Base-by-base conservation (phyloP, 345 rosid species). In the Brassica rapa region DNA sequence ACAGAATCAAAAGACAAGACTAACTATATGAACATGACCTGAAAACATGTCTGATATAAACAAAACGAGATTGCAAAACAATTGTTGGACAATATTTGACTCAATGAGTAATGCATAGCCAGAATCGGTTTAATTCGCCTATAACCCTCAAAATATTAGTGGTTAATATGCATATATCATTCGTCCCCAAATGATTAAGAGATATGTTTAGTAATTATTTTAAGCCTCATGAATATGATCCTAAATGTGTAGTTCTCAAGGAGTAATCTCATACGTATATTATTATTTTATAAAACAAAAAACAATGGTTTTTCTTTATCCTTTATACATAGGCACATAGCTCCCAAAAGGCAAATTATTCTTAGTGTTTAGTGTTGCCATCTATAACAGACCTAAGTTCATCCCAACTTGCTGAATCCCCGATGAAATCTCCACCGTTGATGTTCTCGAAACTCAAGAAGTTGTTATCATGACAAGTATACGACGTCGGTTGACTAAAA, bases 381-480 rank as follows among this genome's bases (percentile, higher is more conserved):
- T 87, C 87, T 7, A 89, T 88, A n/a, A 89, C 86, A 12, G 89
- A 84, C 68, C 87, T 82, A 29, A 91, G 85, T 81, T 89, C 96
- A 80, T 91, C 96, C 91, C 93, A 91, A 83, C 83, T 86, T 66
- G 84, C 88, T 11, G 72, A 32, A 33, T 87, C 78, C 35, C 51
- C 74, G 6, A 91, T 65, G 59, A 81, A 71, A 76, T 89, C 89
- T 66, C 81, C 87, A 66, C 80, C 82, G 55, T 70, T 80, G 2
- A 71, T 71, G 69, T 86, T 77, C 84, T 84, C 83, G 15, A 80
- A 73, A 76, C 71, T 77, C 33, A 76, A 57, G 62, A 66, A 30
- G 76, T 72, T 72, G 8, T 80, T 75, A 71, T 80, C 77, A 21
- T 75, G 6, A 80, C 76, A 55, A 19, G 62, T 69, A 23, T 74